These are phyloP conservation scores for Psilocybe azurescens DNA, from an alignment of 768 basidiomycete genomes.

Conservation along the genomic window DNA sequence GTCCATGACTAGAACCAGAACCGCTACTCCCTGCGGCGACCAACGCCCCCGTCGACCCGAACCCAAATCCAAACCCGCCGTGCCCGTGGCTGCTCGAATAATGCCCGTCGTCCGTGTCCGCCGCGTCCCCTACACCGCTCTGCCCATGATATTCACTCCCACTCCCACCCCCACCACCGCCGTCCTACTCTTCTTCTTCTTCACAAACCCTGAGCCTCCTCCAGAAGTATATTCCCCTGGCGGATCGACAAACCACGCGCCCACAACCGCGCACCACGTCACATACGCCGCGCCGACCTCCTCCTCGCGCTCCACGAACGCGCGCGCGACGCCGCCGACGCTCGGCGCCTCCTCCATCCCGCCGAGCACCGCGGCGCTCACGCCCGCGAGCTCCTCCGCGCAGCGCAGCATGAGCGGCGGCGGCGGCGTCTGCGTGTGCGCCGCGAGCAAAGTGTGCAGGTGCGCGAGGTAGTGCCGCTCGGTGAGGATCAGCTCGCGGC, in stretches of 20 bases:
- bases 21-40: neutral
- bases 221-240: neutral
- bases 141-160: slow-evolving; percentile 4
- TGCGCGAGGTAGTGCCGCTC: slow-evolving; percentile 46
- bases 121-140: neutral
- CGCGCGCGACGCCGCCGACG: slow-evolving; percentile 62
- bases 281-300: slow-evolving; percentile 59
- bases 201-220: neutral
- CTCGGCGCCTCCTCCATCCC: slow-evolving; percentile 61
- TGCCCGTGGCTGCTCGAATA: neutral
- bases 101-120: slow-evolving; percentile 1
- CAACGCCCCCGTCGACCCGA: neutral
- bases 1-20: neutral
- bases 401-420: slow-evolving; percentile 60
- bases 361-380: slow-evolving; percentile 52
- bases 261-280: slow-evolving; percentile 64
- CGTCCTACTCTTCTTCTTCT: slow-evolving; percentile 10
- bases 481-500: slow-evolving; percentile 48
- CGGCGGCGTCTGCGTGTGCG: slow-evolving; percentile 46
- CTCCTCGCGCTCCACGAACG: slow-evolving; percentile 60
- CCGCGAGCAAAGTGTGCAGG: slow-evolving; percentile 34
- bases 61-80: neutral
- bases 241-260: slow-evolving; percentile 43
- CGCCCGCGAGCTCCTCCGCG: slow-evolving; percentile 51
- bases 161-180: neutral